A percentile compares a stretch with the other conserved stretches of the same genome.
Conservation (phyloP, 352 stramenopile genomes). For the Globisporangium mamillatum region DNA sequence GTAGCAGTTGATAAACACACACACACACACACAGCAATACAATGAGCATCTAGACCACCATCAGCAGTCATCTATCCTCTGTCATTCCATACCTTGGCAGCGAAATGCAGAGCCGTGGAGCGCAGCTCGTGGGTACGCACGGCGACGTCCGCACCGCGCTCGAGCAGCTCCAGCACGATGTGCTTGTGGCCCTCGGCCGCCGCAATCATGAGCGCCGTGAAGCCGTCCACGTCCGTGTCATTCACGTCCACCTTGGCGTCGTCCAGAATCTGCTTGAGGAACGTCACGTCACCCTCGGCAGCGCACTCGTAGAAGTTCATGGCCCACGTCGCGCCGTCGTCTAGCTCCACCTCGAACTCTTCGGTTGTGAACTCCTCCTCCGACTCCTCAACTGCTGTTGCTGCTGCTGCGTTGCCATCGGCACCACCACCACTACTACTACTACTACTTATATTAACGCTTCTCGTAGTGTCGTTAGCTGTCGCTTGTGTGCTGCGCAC, state of each 20-base stretch:
- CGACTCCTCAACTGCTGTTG: conserved; percentile 21
- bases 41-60: not conserved
- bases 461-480: not conserved
- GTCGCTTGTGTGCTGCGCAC: not conserved
- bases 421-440: too few relatives aligned
- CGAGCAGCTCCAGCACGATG: conserved; percentile 56
- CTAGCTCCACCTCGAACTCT: conserved; percentile 66
- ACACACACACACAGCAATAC: not conserved
- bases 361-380: conserved; percentile 58
- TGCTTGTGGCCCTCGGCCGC: conserved; percentile 62
- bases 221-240: conserved; percentile 80
- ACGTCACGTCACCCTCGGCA: conserved; percentile 64
- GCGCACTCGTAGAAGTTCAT: conserved; percentile 74
- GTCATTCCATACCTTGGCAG: conserved; percentile 50
- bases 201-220: conserved; percentile 83
- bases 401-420: not conserved
- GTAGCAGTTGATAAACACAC: not conserved
- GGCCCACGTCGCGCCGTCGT: conserved; percentile 51
- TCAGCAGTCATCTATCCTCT: not conserved
- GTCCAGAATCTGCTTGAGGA: conserved; percentile 60
- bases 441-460: too few relatives aligned
- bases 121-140: conserved; percentile 71
- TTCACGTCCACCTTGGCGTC: conserved; percentile 54
- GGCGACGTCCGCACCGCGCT: conserved; percentile 51
- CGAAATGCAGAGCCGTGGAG: conserved; percentile 77